Conservation (phyloP, 2,329 filamentous ascomycete genomes). For the Elsinoe australis region DNA sequence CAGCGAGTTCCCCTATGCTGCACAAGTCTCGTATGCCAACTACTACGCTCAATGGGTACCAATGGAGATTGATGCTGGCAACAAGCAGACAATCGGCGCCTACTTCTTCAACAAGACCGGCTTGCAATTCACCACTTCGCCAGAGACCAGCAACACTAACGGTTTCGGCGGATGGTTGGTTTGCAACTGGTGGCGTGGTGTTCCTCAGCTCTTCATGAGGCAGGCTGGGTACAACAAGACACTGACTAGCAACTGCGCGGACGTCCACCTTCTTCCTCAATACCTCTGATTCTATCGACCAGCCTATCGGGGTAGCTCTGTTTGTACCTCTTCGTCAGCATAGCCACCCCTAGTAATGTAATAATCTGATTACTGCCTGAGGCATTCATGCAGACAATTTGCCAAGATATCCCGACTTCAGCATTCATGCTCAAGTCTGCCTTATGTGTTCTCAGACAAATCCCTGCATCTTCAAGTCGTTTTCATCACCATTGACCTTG, state of each 20-base stretch:
- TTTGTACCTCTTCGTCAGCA: background rate
- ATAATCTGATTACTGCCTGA: constrained; percentile 6
- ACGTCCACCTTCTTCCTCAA: constrained; percentile 26
- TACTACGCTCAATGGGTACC: constrained; percentile 30
- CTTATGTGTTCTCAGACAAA: background rate
- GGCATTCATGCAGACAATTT: constrained; percentile 9
- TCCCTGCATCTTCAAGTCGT: background rate
- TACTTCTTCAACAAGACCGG: constrained; percentile 31
- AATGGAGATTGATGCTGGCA: constrained; percentile 27
- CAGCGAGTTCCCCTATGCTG: constrained; percentile 24
- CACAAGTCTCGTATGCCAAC: constrained; percentile 21
- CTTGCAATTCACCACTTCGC: constrained; percentile 27
- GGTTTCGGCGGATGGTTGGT: constrained; percentile 21
- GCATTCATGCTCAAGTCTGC: background rate
- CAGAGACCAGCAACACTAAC: constrained; percentile 2
- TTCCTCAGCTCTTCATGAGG: constrained; percentile 30
- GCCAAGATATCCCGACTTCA: constrained; percentile 7
- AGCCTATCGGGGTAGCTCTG: background rate
- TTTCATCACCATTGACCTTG: background rate
- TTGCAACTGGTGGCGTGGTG: constrained; percentile 31
- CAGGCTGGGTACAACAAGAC: constrained; percentile 23
- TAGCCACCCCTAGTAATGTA: background rate
- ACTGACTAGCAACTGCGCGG: constrained; percentile 27
- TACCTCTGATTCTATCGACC: constrained; percentile 23
- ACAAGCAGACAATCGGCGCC: constrained; percentile 17